Percentiles rank a stretch among this genome's conserved stretches.
Evolutionary conservation across 1,139 yeast genomes (phyloP).

Genomic region (Candida sp.): DNA sequence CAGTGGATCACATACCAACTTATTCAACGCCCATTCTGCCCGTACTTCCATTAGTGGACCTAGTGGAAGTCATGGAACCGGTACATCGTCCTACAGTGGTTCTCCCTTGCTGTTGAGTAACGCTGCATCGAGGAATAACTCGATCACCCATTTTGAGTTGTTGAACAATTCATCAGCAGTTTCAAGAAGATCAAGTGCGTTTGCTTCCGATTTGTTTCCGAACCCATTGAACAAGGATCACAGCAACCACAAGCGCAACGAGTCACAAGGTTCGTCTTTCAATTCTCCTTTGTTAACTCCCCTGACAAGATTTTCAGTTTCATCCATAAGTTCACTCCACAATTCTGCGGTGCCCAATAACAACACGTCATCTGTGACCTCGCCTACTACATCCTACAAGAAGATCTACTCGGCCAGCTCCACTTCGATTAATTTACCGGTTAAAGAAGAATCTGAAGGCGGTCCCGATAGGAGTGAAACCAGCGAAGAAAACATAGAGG

Average conservation of each 20-base stretch:
- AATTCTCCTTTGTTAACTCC: slow-evolving; percentile 34
- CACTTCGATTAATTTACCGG: slow-evolving; percentile 12
- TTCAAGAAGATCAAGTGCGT: slow-evolving; percentile 37
- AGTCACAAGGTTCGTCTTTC: slow-evolving; percentile 37
- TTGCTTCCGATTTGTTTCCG: slow-evolving; percentile 47
- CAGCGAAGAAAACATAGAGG: not conserved
- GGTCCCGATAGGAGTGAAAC: slow-evolving; percentile 4
- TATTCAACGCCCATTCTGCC: slow-evolving; percentile 13
- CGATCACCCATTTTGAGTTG: slow-evolving; percentile 40
- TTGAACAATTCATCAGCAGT: slow-evolving; percentile 22
- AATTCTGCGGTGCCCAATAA: slow-evolving; percentile 7
- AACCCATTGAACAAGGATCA: slow-evolving; percentile 29
- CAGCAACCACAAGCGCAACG: slow-evolving; percentile 27
- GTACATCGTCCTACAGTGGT: slow-evolving; percentile 21
- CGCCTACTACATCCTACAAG: slow-evolving; percentile 11
- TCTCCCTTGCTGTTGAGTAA: slow-evolving; percentile 35
- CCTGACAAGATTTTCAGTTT: slow-evolving; percentile 30
- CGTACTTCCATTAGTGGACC: slow-evolving; percentile 11
- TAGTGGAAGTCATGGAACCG: slow-evolving; percentile 1
- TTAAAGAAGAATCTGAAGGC: slow-evolving; percentile 12
- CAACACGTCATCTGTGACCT: slow-evolving; percentile 8
- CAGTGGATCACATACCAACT: slow-evolving; percentile 22
- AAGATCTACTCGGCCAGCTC: slow-evolving; percentile 10
- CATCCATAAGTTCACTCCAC: slow-evolving; percentile 25
- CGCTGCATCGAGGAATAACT: slow-evolving; percentile 39